Base-by-base conservation (phyloP, 352 stramenopile species). In the Phytophthora cryptogea region DNA sequence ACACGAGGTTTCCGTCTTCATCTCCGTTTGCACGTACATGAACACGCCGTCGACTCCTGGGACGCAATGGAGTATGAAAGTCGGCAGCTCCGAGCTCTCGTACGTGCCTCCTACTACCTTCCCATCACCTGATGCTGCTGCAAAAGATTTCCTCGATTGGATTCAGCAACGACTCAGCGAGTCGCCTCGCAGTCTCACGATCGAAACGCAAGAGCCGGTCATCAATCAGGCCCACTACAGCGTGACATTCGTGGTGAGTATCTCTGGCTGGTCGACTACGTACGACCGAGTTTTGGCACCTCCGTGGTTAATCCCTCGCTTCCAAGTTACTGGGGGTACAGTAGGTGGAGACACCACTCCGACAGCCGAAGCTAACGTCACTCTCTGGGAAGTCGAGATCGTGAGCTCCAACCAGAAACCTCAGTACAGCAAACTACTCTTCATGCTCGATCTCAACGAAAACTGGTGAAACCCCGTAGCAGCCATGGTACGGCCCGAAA, bases 341-440 rank as follows among this genome's bases (percentile, higher is more conserved):
- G 13, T 16, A 3, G 55, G 55, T 8, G 55, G 40, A 5, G 45
- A 6, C 2, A 39, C 55, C 30, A 51, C 30, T 13, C 55, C 55
- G 9, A 10, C 31, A 20, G 56, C 40, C n/a, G 39, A 48, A 30
- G 46, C 20, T 7, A 41, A 47, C 16, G 32, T 36, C 14, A 42
- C 31, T 2, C 56, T 46, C 7, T 65, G 57, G 57, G 57, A 65
- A 11, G 48, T 65, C 16, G 16, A 5, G 4, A 28, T 65, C 13
- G 20, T 33, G 0, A 59, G 26, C 16, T 3, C 27, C 10, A 23
- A n/a, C 17, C 57, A 66, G 9, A 50, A n/a, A 23, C 36, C 55
- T 1, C 55, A 63, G 46, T 57, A 45, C 36, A 16, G 28, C n/a
- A 63, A 63, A 20, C 27, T 63, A 6, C 17, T 63, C 7, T 30